A percentile compares a stretch with the other conserved stretches of the same genome.
phyloP scores from a whole-genome alignment of 1,284 basidiomycete species.

The Ceratobasidium papillatum region DNA sequence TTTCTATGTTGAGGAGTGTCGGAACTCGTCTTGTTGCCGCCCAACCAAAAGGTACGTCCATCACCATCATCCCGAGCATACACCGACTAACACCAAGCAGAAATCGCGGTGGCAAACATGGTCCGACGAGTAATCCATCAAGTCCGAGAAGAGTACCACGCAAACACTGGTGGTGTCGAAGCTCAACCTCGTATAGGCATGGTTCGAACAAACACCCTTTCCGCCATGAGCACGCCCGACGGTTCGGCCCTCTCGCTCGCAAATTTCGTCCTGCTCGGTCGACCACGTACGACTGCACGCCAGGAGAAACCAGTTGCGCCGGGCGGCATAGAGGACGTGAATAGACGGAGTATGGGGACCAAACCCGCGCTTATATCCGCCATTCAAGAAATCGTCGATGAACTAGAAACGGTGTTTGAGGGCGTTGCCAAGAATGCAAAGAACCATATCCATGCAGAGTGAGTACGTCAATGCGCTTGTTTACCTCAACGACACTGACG shows the following conservation, averaged over 20 bases:
- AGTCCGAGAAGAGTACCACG: constrained; percentile 89
- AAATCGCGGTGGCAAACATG: constrained; percentile 94
- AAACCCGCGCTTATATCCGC: constrained; percentile 75
- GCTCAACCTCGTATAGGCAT: neutral
- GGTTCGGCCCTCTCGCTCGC: constrained; percentile 70
- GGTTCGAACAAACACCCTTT: constrained; percentile 31
- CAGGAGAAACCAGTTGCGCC: neutral
- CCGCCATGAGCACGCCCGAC: constrained; percentile 52
- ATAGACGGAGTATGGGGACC: constrained; percentile 40
- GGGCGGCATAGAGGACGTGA: constrained; percentile 7
- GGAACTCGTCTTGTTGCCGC: constrained; percentile 85
- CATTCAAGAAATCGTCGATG: constrained; percentile 93
- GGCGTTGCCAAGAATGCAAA: constrained; percentile 93
- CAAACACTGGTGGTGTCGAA: constrained; percentile 43
- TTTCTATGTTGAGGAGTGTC: constrained; percentile 80
- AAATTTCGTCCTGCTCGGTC: constrained; percentile 78
- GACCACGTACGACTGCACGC: constrained; percentile 57
- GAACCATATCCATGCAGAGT: constrained; percentile 98
- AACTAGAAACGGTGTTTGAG: constrained; percentile 95
- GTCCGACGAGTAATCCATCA: constrained; percentile 91
- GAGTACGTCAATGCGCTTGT: constrained; percentile 50
- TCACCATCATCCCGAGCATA: constrained; percentile 5
- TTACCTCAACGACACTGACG: constrained; percentile 26
- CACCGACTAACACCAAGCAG: constrained; percentile 57
- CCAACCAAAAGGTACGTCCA: constrained; percentile 84